A percentile compares a stretch with the other conserved stretches of the same genome.
Evolutionary conservation across 2,329 filamentous ascomycete species (phyloP).

Genomic region (Aureobasidium leucospermi): DNA sequence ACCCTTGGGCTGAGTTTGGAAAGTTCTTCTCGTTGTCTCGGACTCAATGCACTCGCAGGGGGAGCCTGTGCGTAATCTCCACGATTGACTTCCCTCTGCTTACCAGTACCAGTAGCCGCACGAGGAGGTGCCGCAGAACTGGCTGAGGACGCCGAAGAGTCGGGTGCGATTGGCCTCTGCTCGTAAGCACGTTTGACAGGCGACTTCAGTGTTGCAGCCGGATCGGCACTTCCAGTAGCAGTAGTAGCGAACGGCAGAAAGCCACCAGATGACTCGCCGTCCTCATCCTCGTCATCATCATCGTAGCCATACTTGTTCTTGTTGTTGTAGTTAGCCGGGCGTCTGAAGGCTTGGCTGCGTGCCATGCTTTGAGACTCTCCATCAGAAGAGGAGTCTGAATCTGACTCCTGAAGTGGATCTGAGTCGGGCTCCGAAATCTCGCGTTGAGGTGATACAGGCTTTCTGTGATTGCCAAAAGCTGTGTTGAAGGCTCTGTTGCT

Average conservation of each 20-base stretch:
- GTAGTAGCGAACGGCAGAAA: constrained; percentile 37
- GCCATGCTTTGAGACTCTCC: constrained; percentile 32
- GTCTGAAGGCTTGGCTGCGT: constrained; percentile 39
- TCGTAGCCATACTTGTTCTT: constrained; percentile 23
- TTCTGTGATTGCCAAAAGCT: constrained; percentile 20
- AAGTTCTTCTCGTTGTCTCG: constrained; percentile 53
- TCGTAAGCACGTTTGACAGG: constrained; percentile 7
- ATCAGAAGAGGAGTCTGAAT: constrained; percentile 25
- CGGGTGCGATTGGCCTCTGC: constrained; percentile 22
- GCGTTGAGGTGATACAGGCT: constrained; percentile 18
- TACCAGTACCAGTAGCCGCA: neutral
- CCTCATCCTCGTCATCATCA: constrained; percentile 34
- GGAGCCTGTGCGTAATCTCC: neutral
- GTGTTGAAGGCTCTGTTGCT: constrained; percentile 23
- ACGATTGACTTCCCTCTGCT: neutral
- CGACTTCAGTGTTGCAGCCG: constrained; percentile 16
- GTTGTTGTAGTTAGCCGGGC: constrained; percentile 32
- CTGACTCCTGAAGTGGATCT: constrained; percentile 24
- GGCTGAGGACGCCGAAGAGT: constrained; percentile 50
- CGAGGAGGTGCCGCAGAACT: constrained; percentile 18
- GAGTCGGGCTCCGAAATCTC: constrained; percentile 22
- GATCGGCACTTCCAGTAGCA: constrained; percentile 17
- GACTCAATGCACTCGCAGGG: constrained; percentile 32
- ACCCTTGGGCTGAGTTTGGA: constrained; percentile 47
- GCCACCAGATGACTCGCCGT: constrained; percentile 42